A percentile compares a stretch with the other conserved stretches of the same genome.
Evolutionary conservation across 148 eudicot species (phyloP).

Genomic region (Bassia scoparia): DNA sequence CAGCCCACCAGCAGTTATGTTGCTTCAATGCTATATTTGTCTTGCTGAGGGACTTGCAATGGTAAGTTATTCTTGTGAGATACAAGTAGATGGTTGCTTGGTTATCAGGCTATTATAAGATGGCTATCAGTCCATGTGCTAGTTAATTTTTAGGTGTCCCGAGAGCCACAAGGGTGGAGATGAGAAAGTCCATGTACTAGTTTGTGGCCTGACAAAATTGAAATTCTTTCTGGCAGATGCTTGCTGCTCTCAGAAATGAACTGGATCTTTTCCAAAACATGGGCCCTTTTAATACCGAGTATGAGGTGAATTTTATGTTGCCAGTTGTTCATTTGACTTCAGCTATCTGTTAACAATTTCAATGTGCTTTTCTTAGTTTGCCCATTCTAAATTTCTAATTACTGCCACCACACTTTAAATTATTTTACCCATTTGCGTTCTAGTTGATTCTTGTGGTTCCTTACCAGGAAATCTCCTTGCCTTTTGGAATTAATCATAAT

Average conservation of each 20-base stretch:
- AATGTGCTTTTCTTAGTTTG: neutral
- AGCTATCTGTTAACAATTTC: neutral
- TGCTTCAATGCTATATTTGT: conserved; percentile 82
- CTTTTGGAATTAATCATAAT: neutral
- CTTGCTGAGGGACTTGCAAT: conserved; percentile 87
- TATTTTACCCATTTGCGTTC: neutral
- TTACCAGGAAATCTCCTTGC: neutral
- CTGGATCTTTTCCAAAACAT: conserved; percentile 44
- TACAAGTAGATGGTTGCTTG: too few species aligned
- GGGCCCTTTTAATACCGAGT: conserved; percentile 89
- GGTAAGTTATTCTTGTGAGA: too few species aligned
- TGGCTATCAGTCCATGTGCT: conserved; percentile 7
- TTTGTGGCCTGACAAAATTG: too few species aligned
- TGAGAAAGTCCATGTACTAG: too few species aligned
- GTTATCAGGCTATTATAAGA: too few species aligned
- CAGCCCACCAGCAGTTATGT: conserved; percentile 65
- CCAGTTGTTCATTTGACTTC: neutral
- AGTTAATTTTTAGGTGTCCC: too few species aligned
- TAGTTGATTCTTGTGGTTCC: neutral
- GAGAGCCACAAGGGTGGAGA: too few species aligned
- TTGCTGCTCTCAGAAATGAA: conserved; percentile 87
- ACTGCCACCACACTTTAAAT: neutral
- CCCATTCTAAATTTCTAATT: too few species aligned
- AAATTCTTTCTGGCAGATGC: conserved; percentile 53
- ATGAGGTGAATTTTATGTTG: conserved; percentile 51